Evolutionary conservation across 2,329 filamentous ascomycete species (phyloP), one percentile per base, ranked within the genome.

Genomic region (Verticillium tricorpus): DNA sequence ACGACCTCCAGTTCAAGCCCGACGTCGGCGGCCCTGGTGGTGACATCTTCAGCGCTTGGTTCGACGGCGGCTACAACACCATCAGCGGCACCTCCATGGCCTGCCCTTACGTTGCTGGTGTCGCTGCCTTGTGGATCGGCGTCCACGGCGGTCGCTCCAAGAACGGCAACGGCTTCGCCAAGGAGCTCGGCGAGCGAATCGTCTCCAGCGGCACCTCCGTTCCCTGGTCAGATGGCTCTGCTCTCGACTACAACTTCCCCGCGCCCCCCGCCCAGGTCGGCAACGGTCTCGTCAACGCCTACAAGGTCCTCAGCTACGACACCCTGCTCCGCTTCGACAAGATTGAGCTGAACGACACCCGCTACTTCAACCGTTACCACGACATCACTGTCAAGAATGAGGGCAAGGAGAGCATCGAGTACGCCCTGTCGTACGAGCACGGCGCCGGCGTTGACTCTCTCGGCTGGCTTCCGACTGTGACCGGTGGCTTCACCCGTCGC

Each of bases 31-130:
- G 77, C 0, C 78, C 79, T 1, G 78, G 80, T 35, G 75, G 75
- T 32, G 72, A 76, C 1, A 69, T 71, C 28, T 72, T 79, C 58
- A 78, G 77, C 19, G 80, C 79, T 1, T 81, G 75, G 56, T 74
- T 76, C 7, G 68, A 78, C 28, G 72, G 74, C 32, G 65, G 64
- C 7, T 72, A 72, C 60, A 73, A 72, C 4, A 72, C 81, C 8
- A 70, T 78, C 37, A 78, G 74, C 58, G 81, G 81, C 55, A 83
- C 81, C 0, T 81, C 78, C 2, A 82, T 83, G 80, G 76, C 79
- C 4, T 75, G 74, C 56, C 79, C 79, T 1, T 79, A 79, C 60
- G 72, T 80, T 7, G 79, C 79, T 28, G 79, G 78, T 32, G 70
- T 77, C 31, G 74, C 75, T 2, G 75, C 74, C 19, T 68, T 77